phyloP scores from a whole-genome alignment of 2,329 filamentous ascomycete genomes.

The Aotearoamyces nothofagi region DNA sequence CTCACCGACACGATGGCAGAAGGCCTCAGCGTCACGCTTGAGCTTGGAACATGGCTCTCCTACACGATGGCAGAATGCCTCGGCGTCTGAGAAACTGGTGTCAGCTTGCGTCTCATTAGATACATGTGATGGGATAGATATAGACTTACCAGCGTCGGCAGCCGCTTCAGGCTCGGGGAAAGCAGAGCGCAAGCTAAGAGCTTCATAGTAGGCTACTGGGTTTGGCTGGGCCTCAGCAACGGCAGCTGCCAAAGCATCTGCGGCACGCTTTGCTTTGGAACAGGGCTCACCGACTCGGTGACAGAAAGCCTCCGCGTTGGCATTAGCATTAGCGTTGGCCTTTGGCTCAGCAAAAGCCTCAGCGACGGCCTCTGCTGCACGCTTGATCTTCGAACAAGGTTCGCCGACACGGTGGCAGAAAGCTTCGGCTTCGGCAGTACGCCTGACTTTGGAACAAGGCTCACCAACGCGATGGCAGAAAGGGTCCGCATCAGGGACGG shows the following conservation, averaged over 20 bases:
- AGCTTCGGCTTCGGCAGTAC: slow-evolving; percentile 14
- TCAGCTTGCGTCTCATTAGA: not conserved
- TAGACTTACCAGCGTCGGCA: slow-evolving; percentile 3
- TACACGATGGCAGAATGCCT: slow-evolving; percentile 10
- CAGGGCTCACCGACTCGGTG: slow-evolving; percentile 25
- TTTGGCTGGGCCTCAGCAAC: slow-evolving; percentile 6
- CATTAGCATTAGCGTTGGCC: slow-evolving; percentile 1
- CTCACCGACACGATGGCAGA: slow-evolving; percentile 8
- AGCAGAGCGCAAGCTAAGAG: slow-evolving; percentile 3
- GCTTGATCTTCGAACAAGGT: slow-evolving; percentile 17
- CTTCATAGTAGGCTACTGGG: slow-evolving; percentile 3
- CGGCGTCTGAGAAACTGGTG: slow-evolving; percentile 4
- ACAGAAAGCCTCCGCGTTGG: slow-evolving; percentile 17
- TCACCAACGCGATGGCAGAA: slow-evolving; percentile 16
- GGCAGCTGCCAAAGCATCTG: slow-evolving; percentile 21
- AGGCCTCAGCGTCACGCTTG: slow-evolving; percentile 5
- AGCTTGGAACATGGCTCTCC: slow-evolving; percentile 11
- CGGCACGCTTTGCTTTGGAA: slow-evolving; percentile 27
- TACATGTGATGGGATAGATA: not conserved
- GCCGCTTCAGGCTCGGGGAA: slow-evolving; percentile 3
- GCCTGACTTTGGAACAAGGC: slow-evolving; percentile 17
- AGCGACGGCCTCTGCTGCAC: slow-evolving; percentile 18
- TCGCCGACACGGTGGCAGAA: slow-evolving; percentile 16
- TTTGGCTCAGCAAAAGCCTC: slow-evolving; percentile 12
- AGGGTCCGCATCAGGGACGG: slow-evolving; percentile 11